These are phyloP conservation scores for Knoxia roxburghii DNA, from an alignment of 257 asterid genomes.

Conservation along the genomic window DNA sequence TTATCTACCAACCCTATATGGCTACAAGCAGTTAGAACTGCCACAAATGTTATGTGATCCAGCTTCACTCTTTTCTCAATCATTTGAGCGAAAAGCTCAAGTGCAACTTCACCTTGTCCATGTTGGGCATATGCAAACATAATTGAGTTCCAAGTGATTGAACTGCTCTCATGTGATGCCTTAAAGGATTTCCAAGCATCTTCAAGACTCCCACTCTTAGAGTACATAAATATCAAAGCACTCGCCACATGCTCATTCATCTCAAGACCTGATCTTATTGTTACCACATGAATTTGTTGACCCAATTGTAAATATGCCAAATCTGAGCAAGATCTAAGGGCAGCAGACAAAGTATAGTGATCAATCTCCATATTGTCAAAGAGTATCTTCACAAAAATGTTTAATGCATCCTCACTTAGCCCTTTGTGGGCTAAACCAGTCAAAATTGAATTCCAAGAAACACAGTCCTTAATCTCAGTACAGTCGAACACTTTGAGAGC, in stretches of 20 bases:
- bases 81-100: slow-evolving; percentile 59
- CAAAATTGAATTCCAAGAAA: slow-evolving; percentile 77
- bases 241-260: slow-evolving; percentile 58
- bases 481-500: slow-evolving; percentile 45
- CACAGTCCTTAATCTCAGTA: slow-evolving; percentile 43
- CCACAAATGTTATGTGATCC: slow-evolving; percentile 83
- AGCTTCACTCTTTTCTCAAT: slow-evolving; percentile 39
- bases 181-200: slow-evolving; percentile 65
- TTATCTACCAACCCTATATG: slow-evolving; percentile 79
- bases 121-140: slow-evolving; percentile 85
- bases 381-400: slow-evolving; percentile 51
- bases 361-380: slow-evolving; percentile 43
- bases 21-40: slow-evolving; percentile 80
- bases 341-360: slow-evolving; percentile 69
- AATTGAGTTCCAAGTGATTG: slow-evolving; percentile 80
- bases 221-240: slow-evolving; percentile 76
- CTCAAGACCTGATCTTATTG: slow-evolving; percentile 51
- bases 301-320: slow-evolving; percentile 71
- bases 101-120: slow-evolving; percentile 67
- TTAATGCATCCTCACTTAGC: slow-evolving; percentile 51
- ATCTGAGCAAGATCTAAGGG: slow-evolving; percentile 74
- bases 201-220: slow-evolving; percentile 71
- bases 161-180: slow-evolving; percentile 46
- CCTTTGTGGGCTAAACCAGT: slow-evolving; percentile 79
- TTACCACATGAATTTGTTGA: slow-evolving; percentile 59